Conservation (phyloP, 306 rosid species). For the Vigna trinervia region DNA sequence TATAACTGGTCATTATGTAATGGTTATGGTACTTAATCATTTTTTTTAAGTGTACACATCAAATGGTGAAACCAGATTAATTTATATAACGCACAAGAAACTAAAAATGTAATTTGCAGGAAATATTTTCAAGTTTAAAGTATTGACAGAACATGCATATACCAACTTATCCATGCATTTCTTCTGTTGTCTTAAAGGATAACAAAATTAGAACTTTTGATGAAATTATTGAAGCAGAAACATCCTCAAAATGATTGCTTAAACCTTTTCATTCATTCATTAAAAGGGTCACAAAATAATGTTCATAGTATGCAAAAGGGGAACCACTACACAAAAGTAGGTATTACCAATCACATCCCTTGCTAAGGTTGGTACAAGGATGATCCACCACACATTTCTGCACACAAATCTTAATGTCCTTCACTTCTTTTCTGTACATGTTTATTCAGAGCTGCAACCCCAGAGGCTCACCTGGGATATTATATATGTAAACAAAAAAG, state of each 20-base stretch:
- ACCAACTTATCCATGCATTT: background rate
- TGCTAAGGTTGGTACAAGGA: slow-evolving; percentile 12
- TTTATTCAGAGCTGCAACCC: slow-evolving; percentile 3
- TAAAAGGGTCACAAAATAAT: background rate
- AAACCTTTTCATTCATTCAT: background rate
- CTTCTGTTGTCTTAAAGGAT: background rate
- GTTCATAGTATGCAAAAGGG: slow-evolving; percentile 23
- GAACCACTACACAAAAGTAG: background rate
- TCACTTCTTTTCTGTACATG: slow-evolving; percentile 40
- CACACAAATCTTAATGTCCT: slow-evolving; percentile 36
- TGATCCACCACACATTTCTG: slow-evolving; percentile 27
- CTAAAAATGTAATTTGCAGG: no score
- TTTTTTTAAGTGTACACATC: no score
- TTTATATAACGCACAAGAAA: no score
- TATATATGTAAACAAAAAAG: background rate
- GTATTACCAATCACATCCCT: background rate
- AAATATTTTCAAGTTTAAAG: no score
- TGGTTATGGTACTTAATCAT: no score
- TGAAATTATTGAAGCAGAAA: background rate
- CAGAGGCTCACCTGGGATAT: slow-evolving; percentile 30
- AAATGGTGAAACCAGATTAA: no score
- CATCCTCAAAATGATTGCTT: background rate
- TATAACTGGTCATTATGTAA: no score
- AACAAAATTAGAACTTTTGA: background rate
- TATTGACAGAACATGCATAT: no score